Evolutionary conservation across 768 basidiomycete genomes (phyloP).

Genomic region (Lepiota brunneoincarnata): DNA sequence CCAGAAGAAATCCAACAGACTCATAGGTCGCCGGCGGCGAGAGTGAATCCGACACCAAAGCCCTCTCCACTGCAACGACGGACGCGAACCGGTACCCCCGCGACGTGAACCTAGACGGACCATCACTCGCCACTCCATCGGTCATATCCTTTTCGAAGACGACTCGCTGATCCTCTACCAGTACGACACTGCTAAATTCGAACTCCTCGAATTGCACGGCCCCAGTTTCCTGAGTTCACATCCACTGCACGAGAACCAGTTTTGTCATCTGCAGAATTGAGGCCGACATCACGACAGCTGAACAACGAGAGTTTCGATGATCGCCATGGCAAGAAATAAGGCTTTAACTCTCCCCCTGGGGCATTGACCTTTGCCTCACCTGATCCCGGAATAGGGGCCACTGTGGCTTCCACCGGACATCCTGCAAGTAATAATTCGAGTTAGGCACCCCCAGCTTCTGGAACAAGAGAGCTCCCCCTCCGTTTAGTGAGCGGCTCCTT

Average conservation of each 20-base stretch:
- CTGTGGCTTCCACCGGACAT: no score
- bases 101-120: constrained; percentile 24
- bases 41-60: background rate
- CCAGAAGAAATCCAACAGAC: background rate
- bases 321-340: no score
- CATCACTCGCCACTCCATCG: constrained; percentile 65
- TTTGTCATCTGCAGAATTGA: constrained; percentile 13
- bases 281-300: constrained; percentile 6
- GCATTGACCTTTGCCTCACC: no score
- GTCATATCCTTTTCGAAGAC: constrained; percentile 63
- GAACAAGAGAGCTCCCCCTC: no score
- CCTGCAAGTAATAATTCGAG: no score
- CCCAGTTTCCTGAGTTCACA: constrained; percentile 9
- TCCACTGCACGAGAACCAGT: constrained; percentile 14
- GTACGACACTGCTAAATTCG: constrained; percentile 59
- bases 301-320: no score
- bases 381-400: no score
- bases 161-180: constrained; percentile 51
- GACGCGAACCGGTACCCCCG: constrained; percentile 10
- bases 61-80: background rate
- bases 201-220: constrained; percentile 68
- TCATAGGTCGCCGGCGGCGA: background rate
- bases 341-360: no score
- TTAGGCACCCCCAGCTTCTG: no score
- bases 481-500: no score